Evolutionary conservation across 768 basidiomycete species (phyloP).

Genomic region (Tylopilus intermedius): DNA sequence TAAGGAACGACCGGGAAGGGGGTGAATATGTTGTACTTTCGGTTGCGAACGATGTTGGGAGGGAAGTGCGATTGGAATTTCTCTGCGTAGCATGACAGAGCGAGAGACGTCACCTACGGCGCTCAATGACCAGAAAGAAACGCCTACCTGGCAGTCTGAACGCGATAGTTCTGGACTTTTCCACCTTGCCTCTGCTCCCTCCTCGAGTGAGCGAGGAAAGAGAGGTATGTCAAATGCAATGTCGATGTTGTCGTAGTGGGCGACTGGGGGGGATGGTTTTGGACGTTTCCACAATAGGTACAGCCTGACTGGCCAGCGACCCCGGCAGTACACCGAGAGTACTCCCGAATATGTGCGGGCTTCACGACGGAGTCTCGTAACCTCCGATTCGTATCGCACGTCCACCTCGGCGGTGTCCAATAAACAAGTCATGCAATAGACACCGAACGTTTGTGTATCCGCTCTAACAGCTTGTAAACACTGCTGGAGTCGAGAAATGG

Average conservation of each 20-base stretch:
- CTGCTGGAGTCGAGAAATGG: constrained; percentile 45
- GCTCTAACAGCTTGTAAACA: constrained; percentile 46
- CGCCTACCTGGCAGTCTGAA: constrained; percentile 65
- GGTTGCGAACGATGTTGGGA: constrained; percentile 91
- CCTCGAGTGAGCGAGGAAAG: constrained; percentile 3
- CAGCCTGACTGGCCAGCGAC: too few relatives aligned
- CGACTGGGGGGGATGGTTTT: too few relatives aligned
- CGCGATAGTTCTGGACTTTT: constrained; percentile 73
- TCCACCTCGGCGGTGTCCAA: constrained; percentile 56
- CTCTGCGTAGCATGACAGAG: constrained; percentile 36
- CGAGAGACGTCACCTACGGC: background rate
- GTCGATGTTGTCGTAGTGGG: too few relatives aligned
- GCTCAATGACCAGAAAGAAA: constrained; percentile 1
- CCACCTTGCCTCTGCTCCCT: constrained; percentile 37
- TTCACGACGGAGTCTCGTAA: constrained; percentile 53
- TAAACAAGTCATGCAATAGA: constrained; percentile 53
- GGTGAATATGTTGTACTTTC: constrained; percentile 96
- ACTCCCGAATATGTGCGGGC: constrained; percentile 30
- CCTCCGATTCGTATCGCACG: constrained; percentile 58
- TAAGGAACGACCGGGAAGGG: constrained; percentile 97
- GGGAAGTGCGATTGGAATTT: constrained; percentile 71
- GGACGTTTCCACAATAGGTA: too few relatives aligned
- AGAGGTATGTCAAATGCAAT: too few relatives aligned
- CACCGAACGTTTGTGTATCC: constrained; percentile 55
- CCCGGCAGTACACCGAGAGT: too few relatives aligned